Conservation (phyloP, 305 asterid genomes). For the Solanum chacoense region DNA sequence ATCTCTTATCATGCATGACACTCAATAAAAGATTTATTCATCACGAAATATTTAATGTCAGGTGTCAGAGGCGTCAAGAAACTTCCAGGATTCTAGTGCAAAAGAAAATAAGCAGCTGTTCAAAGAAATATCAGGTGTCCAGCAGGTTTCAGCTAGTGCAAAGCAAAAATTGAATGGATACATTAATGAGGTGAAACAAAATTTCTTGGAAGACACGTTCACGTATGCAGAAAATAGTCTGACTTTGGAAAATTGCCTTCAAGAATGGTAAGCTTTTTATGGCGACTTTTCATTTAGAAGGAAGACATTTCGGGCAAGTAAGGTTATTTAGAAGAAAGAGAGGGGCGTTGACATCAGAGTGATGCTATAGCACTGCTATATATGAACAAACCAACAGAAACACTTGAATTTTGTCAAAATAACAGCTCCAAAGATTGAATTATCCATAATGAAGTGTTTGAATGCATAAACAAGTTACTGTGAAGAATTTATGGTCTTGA, state of each 20-base stretch:
- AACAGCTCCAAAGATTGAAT: neutral
- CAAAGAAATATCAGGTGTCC: conserved; percentile 41
- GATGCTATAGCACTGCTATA: neutral
- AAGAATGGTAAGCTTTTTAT: conserved; percentile 38
- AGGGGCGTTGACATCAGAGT: neutral
- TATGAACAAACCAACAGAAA: neutral
- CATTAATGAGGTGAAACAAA: conserved; percentile 35
- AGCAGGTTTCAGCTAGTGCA: conserved; percentile 40
- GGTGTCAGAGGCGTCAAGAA: conserved; percentile 58
- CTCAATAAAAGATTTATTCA: neutral
- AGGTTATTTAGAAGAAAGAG: neutral
- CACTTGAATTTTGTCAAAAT: neutral
- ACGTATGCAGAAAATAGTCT: conserved; percentile 35
- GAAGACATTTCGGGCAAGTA: neutral
- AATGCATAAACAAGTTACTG: neutral
- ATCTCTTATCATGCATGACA: neutral
- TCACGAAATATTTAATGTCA: conserved; percentile 13
- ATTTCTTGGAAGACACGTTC: conserved; percentile 43
- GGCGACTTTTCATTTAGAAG: neutral
- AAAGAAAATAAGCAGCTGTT: conserved; percentile 46
- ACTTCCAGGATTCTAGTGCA: conserved; percentile 37
- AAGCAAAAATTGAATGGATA: conserved; percentile 36
- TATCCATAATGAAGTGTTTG: neutral
- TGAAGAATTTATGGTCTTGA: neutral
- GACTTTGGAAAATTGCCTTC: conserved; percentile 45